These are phyloP conservation scores for Podospora tetraspora DNA, from an alignment of 495 filamentous ascomycete genomes.

Conservation along the genomic window DNA sequence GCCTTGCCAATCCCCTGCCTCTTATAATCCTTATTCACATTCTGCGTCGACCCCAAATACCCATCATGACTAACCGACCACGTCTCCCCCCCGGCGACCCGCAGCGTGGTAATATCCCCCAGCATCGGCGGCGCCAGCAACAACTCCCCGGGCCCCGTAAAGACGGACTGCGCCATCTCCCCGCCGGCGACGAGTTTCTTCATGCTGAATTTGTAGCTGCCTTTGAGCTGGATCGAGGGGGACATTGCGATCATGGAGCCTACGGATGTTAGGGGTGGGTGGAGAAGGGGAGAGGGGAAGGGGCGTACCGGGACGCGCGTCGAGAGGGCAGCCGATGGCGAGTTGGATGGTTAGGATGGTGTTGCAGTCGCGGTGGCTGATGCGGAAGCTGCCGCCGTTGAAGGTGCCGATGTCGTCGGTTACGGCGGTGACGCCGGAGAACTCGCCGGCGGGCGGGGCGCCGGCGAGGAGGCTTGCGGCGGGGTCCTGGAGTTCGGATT, in stretches of 20 bases:
- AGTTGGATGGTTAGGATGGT: constrained; percentile 84
- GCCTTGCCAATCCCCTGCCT: constrained; percentile 83
- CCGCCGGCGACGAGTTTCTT: constrained; percentile 82
- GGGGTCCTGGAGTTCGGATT: constrained; percentile 25
- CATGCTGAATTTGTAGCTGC: constrained; percentile 69
- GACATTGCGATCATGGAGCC: constrained; percentile 95
- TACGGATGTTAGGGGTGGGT: constrained; percentile 30
- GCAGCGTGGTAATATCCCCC: constrained; percentile 81
- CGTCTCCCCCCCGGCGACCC: constrained; percentile 58
- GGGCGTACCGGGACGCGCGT: constrained; percentile 67
- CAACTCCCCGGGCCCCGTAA: constrained; percentile 87
- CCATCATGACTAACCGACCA: constrained; percentile 83
- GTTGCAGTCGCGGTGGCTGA: constrained; percentile 89
- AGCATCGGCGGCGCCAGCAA: constrained; percentile 73
- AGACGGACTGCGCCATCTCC: constrained; percentile 74
- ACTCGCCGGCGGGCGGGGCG: constrained; percentile 41
- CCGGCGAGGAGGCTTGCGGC: constrained; percentile 29
- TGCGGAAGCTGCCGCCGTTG: constrained; percentile 89
- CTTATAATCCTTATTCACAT: constrained; percentile 76
- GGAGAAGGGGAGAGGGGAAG: not conserved
- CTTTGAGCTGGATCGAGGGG: constrained; percentile 75
- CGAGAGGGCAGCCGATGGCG: constrained; percentile 80
- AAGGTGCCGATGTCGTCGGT: constrained; percentile 87
- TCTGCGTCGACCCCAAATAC: constrained; percentile 72
- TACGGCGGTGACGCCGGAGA: constrained; percentile 54